Conservation (phyloP, 1,284 basidiomycete species). For the Sphaerobolus stellatus region DNA sequence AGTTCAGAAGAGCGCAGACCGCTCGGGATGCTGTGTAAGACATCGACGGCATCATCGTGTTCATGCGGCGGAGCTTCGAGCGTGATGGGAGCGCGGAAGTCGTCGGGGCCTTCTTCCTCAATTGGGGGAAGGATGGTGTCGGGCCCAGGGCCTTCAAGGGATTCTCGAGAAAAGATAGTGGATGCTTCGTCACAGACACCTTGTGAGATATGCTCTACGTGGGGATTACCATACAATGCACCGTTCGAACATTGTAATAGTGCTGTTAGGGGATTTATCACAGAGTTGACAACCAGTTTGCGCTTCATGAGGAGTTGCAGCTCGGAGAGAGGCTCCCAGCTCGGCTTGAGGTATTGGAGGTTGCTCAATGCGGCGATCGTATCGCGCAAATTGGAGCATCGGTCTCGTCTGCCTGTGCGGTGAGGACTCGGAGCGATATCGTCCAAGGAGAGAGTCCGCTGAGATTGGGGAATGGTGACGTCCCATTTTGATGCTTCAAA, state of each 20-base stretch:
- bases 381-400: constrained; percentile 61
- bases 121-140: constrained; percentile 50
- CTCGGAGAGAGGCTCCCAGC: constrained; percentile 69
- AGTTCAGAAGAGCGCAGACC: constrained; percentile 41
- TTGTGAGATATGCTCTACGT: constrained; percentile 45
- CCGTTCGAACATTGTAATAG: constrained; percentile 83
- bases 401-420: too few species aligned
- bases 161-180: constrained; percentile 43
- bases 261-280: constrained; percentile 88
- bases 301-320: constrained; percentile 74
- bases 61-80: constrained; percentile 26
- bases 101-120: constrained; percentile 31
- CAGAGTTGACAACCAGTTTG: constrained; percentile 84
- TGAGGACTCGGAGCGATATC: constrained; percentile 45
- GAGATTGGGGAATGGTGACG: constrained; percentile 30
- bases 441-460: constrained; percentile 49
- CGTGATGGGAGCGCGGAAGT: constrained; percentile 29
- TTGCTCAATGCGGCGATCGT: constrained; percentile 69
- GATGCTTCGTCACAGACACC: constrained; percentile 63
- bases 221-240: constrained; percentile 50
- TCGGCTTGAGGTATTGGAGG: constrained; percentile 55
- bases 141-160: background rate
- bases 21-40: constrained; percentile 38
- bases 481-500: constrained; percentile 55
- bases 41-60: constrained; percentile 33